Evolutionary conservation across 108 stramenopile species (phyloP).

Genomic region (Phaeodactylum tricornutum): DNA sequence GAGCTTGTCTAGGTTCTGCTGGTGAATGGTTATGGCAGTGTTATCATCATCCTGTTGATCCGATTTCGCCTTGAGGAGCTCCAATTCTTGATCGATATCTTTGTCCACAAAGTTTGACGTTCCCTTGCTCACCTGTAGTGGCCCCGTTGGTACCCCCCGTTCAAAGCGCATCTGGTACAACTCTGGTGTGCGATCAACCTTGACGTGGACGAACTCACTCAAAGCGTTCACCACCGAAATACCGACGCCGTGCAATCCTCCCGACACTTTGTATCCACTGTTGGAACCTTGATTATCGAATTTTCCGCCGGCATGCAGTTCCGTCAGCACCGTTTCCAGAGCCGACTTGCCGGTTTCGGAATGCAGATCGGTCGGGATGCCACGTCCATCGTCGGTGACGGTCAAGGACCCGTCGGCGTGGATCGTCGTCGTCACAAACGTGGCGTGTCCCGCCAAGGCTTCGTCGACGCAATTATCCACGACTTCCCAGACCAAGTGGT

Average conservation of each 20-base stretch:
- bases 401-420: slow-evolving; percentile 20
- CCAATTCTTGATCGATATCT: slow-evolving; percentile 17
- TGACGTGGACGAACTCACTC: slow-evolving; percentile 65
- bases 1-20: slow-evolving; percentile 23
- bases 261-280: slow-evolving; percentile 87
- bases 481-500: slow-evolving; percentile 94
- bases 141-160: slow-evolving; percentile 51
- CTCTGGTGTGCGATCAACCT: slow-evolving; percentile 55
- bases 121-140: slow-evolving; percentile 25
- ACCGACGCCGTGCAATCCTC: slow-evolving; percentile 95
- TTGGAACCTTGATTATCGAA: slow-evolving; percentile 80
- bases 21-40: slow-evolving; percentile 7
- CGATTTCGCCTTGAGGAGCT: slow-evolving; percentile 7
- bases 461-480: slow-evolving; percentile 94
- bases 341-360: slow-evolving; percentile 63
- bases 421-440: slow-evolving; percentile 29
- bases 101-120: slow-evolving; percentile 5
- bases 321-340: slow-evolving; percentile 90
- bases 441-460: slow-evolving; percentile 88
- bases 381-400: slow-evolving; percentile 86
- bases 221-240: slow-evolving; percentile 93
- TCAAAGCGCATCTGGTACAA: slow-evolving; percentile 61
- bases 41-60: slow-evolving; percentile 22
- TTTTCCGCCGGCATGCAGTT: slow-evolving; percentile 96
- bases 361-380: slow-evolving; percentile 90